A percentile compares a stretch with the other conserved stretches of the same genome.
phyloP scores from a whole-genome alignment of 2,329 filamentous ascomycete genomes.

The Colletotrichum spinosum region DNA sequence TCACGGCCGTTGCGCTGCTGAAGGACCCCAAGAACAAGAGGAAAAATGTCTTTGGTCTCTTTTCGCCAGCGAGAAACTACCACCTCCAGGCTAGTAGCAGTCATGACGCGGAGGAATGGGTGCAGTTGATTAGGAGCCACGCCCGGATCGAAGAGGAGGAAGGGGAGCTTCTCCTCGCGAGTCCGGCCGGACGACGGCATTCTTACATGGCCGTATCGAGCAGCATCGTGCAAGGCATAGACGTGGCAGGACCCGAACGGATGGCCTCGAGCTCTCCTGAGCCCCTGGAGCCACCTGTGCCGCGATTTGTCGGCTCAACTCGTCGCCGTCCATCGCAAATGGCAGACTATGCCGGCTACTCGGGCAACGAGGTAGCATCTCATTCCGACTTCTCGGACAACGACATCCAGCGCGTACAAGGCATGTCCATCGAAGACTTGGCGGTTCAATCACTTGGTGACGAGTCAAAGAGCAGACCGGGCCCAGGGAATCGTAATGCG shows the following conservation, averaged over 20 bases:
- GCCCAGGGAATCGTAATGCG: slow-evolving; percentile 61
- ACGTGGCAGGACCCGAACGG: slow-evolving; percentile 39
- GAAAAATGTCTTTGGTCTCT: slow-evolving; percentile 90
- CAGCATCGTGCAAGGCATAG: slow-evolving; percentile 14
- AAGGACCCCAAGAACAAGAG: slow-evolving; percentile 90
- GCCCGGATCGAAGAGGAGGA: slow-evolving; percentile 91
- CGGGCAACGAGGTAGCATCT: slow-evolving; percentile 76
- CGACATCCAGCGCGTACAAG: slow-evolving; percentile 62
- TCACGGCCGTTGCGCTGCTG: slow-evolving; percentile 90
- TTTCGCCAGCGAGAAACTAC: slow-evolving; percentile 90
- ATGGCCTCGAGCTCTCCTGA: slow-evolving; percentile 72
- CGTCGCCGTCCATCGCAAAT: slow-evolving; percentile 70
- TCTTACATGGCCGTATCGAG: slow-evolving; percentile 48
- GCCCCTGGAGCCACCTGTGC: slow-evolving; percentile 55
- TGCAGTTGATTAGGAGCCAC: slow-evolving; percentile 81
- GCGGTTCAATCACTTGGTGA: slow-evolving; percentile 51
- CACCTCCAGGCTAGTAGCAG: slow-evolving; percentile 83
- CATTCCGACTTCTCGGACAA: slow-evolving; percentile 89
- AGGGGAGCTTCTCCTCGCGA: slow-evolving; percentile 81
- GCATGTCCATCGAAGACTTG: slow-evolving; percentile 64
- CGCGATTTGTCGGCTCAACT: slow-evolving; percentile 47
- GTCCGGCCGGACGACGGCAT: slow-evolving; percentile 67
- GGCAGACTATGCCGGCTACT: slow-evolving; percentile 72
- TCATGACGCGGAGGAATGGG: slow-evolving; percentile 87
- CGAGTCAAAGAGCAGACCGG: slow-evolving; percentile 42